Conservation (phyloP, 2,329 filamentous ascomycete genomes). For the Ramularia collo-cygni region DNA sequence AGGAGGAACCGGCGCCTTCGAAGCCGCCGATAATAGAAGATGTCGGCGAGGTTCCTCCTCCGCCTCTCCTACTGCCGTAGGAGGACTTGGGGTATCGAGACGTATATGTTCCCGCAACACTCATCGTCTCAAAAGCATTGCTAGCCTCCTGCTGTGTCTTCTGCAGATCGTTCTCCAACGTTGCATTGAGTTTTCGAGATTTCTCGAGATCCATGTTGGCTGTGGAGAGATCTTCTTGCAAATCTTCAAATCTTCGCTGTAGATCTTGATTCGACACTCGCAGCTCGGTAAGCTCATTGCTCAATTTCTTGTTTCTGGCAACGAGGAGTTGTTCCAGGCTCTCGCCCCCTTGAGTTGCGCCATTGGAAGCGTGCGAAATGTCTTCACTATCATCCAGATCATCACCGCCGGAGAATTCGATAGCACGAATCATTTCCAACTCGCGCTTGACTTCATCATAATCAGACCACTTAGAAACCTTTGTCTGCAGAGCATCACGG, state of each 20-base stretch:
- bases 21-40: conserved; percentile 99
- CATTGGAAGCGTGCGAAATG: conserved; percentile 27
- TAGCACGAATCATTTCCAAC: conserved; percentile 87
- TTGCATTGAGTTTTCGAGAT: conserved; percentile 75
- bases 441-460: conserved; percentile 97
- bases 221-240: conserved; percentile 76
- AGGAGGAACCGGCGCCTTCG: conserved; percentile 49
- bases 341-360: conserved; percentile 55
- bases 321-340: conserved; percentile 86
- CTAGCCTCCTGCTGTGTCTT: conserved; percentile 78
- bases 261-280: conserved; percentile 92
- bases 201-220: conserved; percentile 83
- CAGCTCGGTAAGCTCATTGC: conserved; percentile 85
- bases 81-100: conserved; percentile 67
- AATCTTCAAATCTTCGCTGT: conserved; percentile 66
- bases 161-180: conserved; percentile 84
- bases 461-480: conserved; percentile 83
- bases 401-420: conserved; percentile 88
- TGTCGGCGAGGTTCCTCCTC: conserved; percentile 75
- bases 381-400: conserved; percentile 56
- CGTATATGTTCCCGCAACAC: conserved; percentile 84
- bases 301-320: conserved; percentile 91
- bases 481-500: conserved; percentile 69
- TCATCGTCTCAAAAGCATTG: conserved; percentile 82
- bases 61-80: conserved; percentile 54